These are phyloP conservation scores for Mesembryanthemum crystallinum DNA, from an alignment of 148 eudicot genomes.

Conservation along the genomic window DNA sequence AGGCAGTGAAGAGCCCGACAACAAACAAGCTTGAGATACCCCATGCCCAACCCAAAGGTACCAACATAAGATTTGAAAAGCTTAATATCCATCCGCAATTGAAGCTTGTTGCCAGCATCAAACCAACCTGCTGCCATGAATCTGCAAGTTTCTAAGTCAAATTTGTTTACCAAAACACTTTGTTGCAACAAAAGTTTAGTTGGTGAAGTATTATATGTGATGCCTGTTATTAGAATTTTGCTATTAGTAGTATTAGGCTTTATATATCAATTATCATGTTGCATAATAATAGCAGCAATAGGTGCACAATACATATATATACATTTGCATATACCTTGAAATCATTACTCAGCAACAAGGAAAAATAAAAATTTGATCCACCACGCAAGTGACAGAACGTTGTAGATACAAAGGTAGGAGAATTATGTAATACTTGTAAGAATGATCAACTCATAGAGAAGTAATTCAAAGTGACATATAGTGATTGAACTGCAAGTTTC, in stretches of 20 bases:
- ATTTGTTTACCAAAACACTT: neutral
- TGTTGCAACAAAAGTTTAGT: neutral
- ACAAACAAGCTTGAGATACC: constrained; percentile 43
- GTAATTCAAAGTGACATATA: neutral
- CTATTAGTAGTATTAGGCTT: too few species aligned
- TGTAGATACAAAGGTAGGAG: too few species aligned
- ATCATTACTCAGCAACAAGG: too few species aligned
- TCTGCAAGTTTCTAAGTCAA: constrained; percentile 33
- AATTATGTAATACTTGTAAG: too few species aligned
- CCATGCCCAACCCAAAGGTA: constrained; percentile 59
- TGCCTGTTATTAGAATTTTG: too few species aligned
- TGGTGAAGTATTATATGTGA: neutral
- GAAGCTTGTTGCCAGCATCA: constrained; percentile 50
- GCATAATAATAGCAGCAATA: too few species aligned
- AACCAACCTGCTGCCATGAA: constrained; percentile 59
- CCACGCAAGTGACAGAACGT: too few species aligned
- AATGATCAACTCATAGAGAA: neutral
- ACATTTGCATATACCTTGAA: too few species aligned
- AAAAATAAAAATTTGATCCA: too few species aligned
- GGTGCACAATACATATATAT: too few species aligned
- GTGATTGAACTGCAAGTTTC: neutral
- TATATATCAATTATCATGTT: too few species aligned
- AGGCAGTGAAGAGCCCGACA: constrained; percentile 42
- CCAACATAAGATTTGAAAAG: constrained; percentile 53
- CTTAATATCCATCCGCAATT: constrained; percentile 58